A percentile compares a stretch with the other conserved stretches of the same genome.
These are phyloP conservation scores for Saccharomycopsis vini DNA, from an alignment of 805 yeast genomes.

Conservation along the genomic window DNA sequence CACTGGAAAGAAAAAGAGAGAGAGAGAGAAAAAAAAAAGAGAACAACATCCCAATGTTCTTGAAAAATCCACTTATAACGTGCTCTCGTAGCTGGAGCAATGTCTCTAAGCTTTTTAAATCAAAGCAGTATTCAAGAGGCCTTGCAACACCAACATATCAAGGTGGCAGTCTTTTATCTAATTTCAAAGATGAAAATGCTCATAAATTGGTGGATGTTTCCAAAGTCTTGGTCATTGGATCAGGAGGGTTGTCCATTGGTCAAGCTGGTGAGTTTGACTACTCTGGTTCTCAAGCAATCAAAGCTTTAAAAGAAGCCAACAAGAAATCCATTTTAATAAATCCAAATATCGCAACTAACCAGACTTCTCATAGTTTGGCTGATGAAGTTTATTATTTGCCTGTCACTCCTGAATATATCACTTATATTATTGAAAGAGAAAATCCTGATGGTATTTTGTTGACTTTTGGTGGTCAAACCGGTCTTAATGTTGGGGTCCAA, in stretches of 20 bases:
- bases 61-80: neutral
- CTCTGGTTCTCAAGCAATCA: constrained; percentile 95
- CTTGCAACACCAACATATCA: constrained; percentile 32
- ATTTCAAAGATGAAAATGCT: constrained; percentile 50
- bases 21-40: neutral
- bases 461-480: constrained; percentile 99
- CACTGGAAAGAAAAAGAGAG: neutral
- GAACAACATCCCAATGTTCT: neutral
- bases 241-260: constrained; percentile 95
- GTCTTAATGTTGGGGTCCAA: constrained; percentile 89
- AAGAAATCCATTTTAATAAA: constrained; percentile 80
- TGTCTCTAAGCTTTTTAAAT: neutral
- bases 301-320: constrained; percentile 86
- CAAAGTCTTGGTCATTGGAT: constrained; percentile 87
- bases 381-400: constrained; percentile 94
- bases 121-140: neutral
- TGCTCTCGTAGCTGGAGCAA: neutral
- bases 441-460: constrained; percentile 91
- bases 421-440: constrained; percentile 91
- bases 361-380: constrained; percentile 89
- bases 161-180: constrained; percentile 52
- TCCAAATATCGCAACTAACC: constrained; percentile 95
- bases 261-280: constrained; percentile 99
- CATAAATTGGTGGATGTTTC: constrained; percentile 71
- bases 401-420: constrained; percentile 93